Conservation (phyloP, 495 filamentous ascomycete species). For the Penicillium mononematosum region DNA sequence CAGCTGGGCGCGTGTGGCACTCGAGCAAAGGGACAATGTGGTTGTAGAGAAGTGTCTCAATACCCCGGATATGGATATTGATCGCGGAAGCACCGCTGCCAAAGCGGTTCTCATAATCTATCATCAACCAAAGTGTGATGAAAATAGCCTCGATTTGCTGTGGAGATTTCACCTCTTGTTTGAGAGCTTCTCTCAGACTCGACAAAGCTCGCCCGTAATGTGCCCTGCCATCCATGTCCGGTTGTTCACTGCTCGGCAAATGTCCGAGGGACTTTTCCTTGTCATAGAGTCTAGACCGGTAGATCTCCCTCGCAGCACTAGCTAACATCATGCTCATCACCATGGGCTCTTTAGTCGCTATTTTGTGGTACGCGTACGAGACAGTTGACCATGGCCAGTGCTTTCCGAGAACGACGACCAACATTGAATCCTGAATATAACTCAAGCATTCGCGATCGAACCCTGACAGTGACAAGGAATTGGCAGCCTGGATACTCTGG, state of each 20-base stretch:
- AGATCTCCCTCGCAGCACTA: slow-evolving; percentile 32
- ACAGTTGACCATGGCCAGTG: slow-evolving; percentile 39
- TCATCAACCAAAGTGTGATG: slow-evolving; percentile 38
- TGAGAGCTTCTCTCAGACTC: slow-evolving; percentile 31
- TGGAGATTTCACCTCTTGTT: slow-evolving; percentile 29
- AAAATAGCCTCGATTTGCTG: slow-evolving; percentile 34
- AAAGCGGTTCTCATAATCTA: slow-evolving; percentile 40
- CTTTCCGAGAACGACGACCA: slow-evolving; percentile 36
- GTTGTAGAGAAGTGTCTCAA: slow-evolving; percentile 31
- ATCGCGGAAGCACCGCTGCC: slow-evolving; percentile 33
- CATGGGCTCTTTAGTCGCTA: slow-evolving; percentile 35
- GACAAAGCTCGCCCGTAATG: slow-evolving; percentile 37
- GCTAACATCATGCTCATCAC: slow-evolving; percentile 40
- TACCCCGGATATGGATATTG: slow-evolving; percentile 35
- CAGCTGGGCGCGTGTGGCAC: not conserved
- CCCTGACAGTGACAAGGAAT: slow-evolving; percentile 29
- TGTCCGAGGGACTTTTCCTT: slow-evolving; percentile 10
- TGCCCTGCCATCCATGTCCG: slow-evolving; percentile 23
- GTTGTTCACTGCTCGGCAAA: slow-evolving; percentile 15
- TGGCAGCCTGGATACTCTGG: slow-evolving; percentile 26
- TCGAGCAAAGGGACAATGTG: slow-evolving; percentile 34
- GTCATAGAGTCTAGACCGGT: slow-evolving; percentile 26
- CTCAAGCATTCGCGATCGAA: slow-evolving; percentile 31
- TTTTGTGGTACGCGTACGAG: slow-evolving; percentile 34
- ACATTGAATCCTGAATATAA: slow-evolving; percentile 32